A percentile compares a stretch with the other conserved stretches of the same genome.
Conservation (phyloP, 371 early-diverging fungal genomes). For the Neoconidiobolus thromboides region DNA sequence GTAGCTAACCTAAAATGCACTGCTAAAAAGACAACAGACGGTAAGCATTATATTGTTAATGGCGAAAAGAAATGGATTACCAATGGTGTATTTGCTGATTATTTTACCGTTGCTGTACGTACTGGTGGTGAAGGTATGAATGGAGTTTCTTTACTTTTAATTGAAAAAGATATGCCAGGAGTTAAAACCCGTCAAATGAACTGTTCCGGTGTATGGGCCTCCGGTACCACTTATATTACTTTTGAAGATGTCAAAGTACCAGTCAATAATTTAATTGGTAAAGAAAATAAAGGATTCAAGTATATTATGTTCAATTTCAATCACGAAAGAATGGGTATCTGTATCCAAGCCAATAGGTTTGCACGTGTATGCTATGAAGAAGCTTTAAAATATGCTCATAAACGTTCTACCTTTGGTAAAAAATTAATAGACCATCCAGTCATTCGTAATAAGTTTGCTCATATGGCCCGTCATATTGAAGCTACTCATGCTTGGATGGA, state of each 20-base stretch:
- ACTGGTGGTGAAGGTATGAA: conserved; percentile 71
- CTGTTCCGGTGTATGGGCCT: conserved; percentile 59
- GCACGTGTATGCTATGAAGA: conserved; percentile 78
- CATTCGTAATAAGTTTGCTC: conserved; percentile 42
- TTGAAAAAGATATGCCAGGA: conserved; percentile 66
- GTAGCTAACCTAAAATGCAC: conserved; percentile 56
- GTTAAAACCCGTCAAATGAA: conserved; percentile 64
- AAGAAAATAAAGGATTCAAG: conserved; percentile 76
- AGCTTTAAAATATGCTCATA: conserved; percentile 63
- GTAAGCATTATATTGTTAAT: conserved; percentile 50
- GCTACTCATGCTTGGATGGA: conserved; percentile 80
- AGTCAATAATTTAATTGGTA: conserved; percentile 57
- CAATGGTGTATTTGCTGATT: conserved; percentile 68
- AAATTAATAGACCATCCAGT: conserved; percentile 49
- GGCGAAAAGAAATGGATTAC: conserved; percentile 82
- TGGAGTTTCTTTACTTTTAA: conserved; percentile 54
- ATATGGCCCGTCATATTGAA: conserved; percentile 71
- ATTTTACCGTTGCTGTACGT: conserved; percentile 39
- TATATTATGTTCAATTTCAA: conserved; percentile 60
- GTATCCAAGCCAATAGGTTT: conserved; percentile 68
- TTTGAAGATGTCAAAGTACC: conserved; percentile 80
- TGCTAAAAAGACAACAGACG: conserved; percentile 54
- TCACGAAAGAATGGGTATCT: conserved; percentile 57
- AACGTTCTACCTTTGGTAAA: conserved; percentile 71
- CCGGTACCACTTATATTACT: conserved; percentile 52